phyloP scores from a whole-genome alignment of 345 rosid species.

The Corymbia maculata region DNA sequence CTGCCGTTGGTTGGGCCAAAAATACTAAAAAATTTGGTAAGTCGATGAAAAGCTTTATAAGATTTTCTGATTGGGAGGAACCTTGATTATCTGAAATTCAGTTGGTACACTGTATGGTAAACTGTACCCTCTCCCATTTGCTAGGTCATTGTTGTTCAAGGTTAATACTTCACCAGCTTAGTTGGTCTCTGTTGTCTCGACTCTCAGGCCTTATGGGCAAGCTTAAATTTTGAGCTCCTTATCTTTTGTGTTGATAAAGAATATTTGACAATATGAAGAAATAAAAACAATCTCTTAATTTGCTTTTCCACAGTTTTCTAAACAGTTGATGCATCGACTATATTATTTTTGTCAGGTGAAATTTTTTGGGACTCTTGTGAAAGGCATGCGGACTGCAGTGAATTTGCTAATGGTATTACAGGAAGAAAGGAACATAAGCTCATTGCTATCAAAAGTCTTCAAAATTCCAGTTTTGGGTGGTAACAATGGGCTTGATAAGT shows the following conservation, averaged over 20 bases:
- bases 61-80: not conserved
- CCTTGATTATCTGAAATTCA: not conserved
- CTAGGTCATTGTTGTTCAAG: not conserved
- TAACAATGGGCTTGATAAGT: conserved; percentile 43
- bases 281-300: not conserved
- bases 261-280: not conserved
- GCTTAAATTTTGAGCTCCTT: not conserved
- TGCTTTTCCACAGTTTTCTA: not conserved
- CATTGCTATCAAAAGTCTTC: conserved; percentile 35
- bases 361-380: conserved; percentile 71
- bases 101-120: not conserved
- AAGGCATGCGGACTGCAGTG: conserved; percentile 71
- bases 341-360: conserved; percentile 45
- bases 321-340: not conserved
- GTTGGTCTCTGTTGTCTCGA: not conserved
- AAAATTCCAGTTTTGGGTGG: conserved; percentile 50
- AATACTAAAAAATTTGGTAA: conserved; percentile 57
- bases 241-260: not conserved
- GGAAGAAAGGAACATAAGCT: conserved; percentile 35
- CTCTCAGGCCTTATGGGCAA: not conserved
- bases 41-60: conserved; percentile 1
- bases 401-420: conserved; percentile 54
- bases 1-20: conserved; percentile 72
- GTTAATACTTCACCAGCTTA: not conserved
- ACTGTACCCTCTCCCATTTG: not conserved